Evolutionary conservation across 768 basidiomycete species (phyloP).

Genomic region (Russula vinacea): DNA sequence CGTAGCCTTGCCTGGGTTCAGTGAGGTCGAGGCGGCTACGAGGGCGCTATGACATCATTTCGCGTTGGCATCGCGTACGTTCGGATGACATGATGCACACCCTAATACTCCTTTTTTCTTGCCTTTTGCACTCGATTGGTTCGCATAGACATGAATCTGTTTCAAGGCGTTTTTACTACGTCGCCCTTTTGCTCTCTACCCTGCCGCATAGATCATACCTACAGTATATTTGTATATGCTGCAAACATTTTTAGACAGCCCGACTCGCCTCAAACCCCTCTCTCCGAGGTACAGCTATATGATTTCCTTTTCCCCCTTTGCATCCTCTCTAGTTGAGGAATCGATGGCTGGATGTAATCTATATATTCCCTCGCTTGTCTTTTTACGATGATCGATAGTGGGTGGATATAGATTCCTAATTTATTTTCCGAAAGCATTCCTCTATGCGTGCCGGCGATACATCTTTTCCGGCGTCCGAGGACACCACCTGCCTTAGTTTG

Average conservation of each 20-base stretch:
- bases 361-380: constrained; percentile 14
- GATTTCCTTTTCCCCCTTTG: neutral
- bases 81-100: constrained; percentile 7
- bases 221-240: constrained; percentile 21
- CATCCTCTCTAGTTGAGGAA: constrained; percentile 1
- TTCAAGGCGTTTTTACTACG: constrained; percentile 1
- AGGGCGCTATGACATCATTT: constrained; percentile 20
- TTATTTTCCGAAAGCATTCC: neutral
- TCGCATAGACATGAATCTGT: constrained; percentile 3
- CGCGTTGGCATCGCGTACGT: constrained; percentile 4
- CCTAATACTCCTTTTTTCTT: neutral
- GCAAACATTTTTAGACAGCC: constrained; percentile 19
- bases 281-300: constrained; percentile 6
- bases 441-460: neutral
- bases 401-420: neutral
- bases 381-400: constrained; percentile 8
- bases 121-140: constrained; percentile 1
- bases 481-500: neutral
- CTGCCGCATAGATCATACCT: constrained; percentile 15
- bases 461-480: neutral
- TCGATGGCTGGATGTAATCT: constrained; percentile 18
- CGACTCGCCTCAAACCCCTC: constrained; percentile 11
- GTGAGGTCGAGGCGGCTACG: constrained; percentile 35
- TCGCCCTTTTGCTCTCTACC: neutral
- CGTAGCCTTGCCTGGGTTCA: constrained; percentile 35